These are phyloP conservation scores for Mimosa bimucronata DNA, from an alignment of 306 rosid species.

Conservation along the genomic window DNA sequence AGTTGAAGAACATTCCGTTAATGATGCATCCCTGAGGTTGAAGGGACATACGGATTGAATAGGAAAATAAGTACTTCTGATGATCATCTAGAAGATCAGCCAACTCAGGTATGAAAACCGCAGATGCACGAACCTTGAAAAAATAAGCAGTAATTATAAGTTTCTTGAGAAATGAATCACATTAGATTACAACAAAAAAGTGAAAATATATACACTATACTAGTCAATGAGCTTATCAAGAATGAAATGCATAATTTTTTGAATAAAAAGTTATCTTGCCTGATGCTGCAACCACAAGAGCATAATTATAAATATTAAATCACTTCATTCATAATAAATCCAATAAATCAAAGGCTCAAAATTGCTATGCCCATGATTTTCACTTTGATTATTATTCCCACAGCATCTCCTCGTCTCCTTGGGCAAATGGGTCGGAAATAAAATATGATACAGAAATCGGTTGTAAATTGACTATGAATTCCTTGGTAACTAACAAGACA, in stretches of 20 bases:
- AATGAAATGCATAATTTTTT: not conserved
- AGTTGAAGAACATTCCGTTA: slow-evolving; percentile 58
- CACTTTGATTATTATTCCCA: not conserved
- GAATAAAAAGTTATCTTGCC: not conserved
- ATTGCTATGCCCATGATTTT: not conserved
- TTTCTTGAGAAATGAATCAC: slow-evolving; percentile 24
- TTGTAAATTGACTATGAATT: not conserved
- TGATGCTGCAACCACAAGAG: not conserved
- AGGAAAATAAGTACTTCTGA: slow-evolving; percentile 60
- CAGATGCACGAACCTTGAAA: slow-evolving; percentile 80
- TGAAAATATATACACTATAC: not conserved
- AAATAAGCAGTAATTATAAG: slow-evolving; percentile 36
- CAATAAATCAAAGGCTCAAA: slow-evolving; percentile 7
- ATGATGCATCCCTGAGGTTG: slow-evolving; percentile 67
- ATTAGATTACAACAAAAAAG: not conserved
- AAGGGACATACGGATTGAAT: slow-evolving; percentile 87
- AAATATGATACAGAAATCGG: not conserved
- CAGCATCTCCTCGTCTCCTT: not conserved
- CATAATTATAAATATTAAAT: not conserved
- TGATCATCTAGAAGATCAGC: slow-evolving; percentile 39
- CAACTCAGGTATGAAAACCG: slow-evolving; percentile 70
- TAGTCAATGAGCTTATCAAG: not conserved
- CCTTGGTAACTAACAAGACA: slow-evolving; percentile 4
- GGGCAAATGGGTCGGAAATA: not conserved
- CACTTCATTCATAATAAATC: not conserved